Evolutionary conservation across 192 early-diverging fungal genomes (phyloP).

Genomic region (Coemansia aciculifera): DNA sequence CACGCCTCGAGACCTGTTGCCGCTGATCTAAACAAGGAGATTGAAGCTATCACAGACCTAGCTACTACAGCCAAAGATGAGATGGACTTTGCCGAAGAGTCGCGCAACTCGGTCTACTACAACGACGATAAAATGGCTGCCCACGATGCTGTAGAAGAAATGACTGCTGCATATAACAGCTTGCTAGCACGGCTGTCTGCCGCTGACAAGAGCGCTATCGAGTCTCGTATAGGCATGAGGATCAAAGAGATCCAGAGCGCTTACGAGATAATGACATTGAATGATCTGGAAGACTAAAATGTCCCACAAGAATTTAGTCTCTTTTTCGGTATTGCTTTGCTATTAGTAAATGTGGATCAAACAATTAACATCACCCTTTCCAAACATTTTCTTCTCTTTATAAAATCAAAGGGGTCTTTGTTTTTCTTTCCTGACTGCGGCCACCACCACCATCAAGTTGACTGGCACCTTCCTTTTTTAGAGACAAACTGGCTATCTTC

Average conservation of each 20-base stretch:
- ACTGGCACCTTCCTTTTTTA: no score
- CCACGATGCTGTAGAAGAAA: conserved; percentile 51
- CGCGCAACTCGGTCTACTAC: conserved; percentile 55
- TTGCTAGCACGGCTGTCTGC: conserved; percentile 31
- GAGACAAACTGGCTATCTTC: neutral
- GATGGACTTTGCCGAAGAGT: conserved; percentile 55
- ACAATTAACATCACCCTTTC: neutral
- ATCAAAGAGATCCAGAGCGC: conserved; percentile 55
- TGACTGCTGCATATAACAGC: conserved; percentile 29
- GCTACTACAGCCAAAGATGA: conserved; percentile 51
- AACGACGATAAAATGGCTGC: conserved; percentile 50
- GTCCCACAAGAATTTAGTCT: neutral
- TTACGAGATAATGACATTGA: conserved; percentile 51
- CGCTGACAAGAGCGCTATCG: conserved; percentile 22
- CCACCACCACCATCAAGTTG: neutral
- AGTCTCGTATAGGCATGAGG: conserved; percentile 47
- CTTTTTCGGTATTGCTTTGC: no score
- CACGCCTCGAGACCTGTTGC: neutral
- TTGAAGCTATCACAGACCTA: conserved; percentile 49
- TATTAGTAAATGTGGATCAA: neutral
- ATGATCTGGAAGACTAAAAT: conserved; percentile 39
- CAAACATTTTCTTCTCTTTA: neutral
- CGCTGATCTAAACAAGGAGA: conserved; percentile 41
- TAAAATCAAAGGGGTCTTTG: no score
- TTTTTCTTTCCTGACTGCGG: neutral